Evolutionary conservation across 345 rosid genomes (phyloP).

Genomic region (Luvunga scandens): DNA sequence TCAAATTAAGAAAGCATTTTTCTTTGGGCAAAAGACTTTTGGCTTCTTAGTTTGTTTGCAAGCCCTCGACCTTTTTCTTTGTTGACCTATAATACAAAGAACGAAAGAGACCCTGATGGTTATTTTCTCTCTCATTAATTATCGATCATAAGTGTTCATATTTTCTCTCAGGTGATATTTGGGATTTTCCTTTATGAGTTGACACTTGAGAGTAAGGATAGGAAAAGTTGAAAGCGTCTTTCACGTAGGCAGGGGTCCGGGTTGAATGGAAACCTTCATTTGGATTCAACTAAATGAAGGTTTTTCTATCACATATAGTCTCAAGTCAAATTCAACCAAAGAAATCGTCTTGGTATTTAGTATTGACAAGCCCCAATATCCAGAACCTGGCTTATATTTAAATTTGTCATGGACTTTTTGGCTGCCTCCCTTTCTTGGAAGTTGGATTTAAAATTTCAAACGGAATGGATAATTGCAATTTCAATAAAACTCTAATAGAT

Average conservation of each 20-base stretch:
- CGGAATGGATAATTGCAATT: too few species aligned
- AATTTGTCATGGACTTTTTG: too few species aligned
- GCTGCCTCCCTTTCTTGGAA: too few species aligned
- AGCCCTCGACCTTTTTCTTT: background rate
- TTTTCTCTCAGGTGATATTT: background rate
- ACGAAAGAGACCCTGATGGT: background rate
- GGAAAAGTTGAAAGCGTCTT: too few species aligned
- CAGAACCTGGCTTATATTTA: too few species aligned
- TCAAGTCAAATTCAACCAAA: background rate
- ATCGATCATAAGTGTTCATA: background rate
- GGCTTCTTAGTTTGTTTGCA: background rate
- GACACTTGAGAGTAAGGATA: background rate
- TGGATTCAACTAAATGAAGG: background rate
- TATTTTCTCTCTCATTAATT: too few species aligned
- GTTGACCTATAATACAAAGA: background rate
- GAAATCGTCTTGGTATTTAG: background rate
- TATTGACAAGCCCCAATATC: too few species aligned
- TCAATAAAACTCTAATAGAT: too few species aligned
- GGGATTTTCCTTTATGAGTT: background rate
- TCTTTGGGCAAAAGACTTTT: background rate
- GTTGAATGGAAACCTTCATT: background rate
- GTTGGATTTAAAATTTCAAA: too few species aligned
- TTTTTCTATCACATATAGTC: too few species aligned
- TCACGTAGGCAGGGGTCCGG: too few species aligned
- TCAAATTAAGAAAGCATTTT: too few species aligned